phyloP scores from a whole-genome alignment of 108 stramenopile genomes.

The Seminavis robusta region DNA sequence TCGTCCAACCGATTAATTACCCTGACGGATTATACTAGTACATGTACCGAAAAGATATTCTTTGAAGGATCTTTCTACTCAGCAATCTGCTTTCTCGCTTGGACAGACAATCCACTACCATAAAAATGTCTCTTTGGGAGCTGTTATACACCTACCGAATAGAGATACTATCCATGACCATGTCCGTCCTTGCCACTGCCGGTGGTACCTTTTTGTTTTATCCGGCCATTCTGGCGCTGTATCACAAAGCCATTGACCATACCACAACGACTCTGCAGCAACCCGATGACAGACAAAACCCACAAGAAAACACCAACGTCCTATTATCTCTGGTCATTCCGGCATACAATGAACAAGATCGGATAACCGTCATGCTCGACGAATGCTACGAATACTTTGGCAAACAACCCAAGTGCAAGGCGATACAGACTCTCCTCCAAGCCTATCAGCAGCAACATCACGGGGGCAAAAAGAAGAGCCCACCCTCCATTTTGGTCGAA shows the following conservation, averaged over 20 bases:
- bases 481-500: conserved; percentile 34
- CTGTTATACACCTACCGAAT: no score
- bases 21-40: no score
- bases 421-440: conserved; percentile 4
- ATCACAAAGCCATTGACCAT: not conserved
- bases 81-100: no score
- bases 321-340: conserved; percentile 86
- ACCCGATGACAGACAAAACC: not conserved
- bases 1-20: no score
- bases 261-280: not conserved
- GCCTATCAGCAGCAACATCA: not conserved
- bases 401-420: not conserved
- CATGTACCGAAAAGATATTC: no score
- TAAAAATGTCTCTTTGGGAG: no score
- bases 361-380: conserved; percentile 86
- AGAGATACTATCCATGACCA: no score
- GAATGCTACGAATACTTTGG: conserved; percentile 61
- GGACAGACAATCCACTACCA: no score
- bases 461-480: not conserved
- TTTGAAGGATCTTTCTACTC: no score
- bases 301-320: not conserved
- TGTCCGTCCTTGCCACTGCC: no score
- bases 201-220: no score
- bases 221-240: not conserved
- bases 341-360: conserved; percentile 92